Percentiles rank a stretch among this genome's conserved stretches.
phyloP scores from a whole-genome alignment of 1,139 yeast species.

The Pneumocystis carinii region DNA sequence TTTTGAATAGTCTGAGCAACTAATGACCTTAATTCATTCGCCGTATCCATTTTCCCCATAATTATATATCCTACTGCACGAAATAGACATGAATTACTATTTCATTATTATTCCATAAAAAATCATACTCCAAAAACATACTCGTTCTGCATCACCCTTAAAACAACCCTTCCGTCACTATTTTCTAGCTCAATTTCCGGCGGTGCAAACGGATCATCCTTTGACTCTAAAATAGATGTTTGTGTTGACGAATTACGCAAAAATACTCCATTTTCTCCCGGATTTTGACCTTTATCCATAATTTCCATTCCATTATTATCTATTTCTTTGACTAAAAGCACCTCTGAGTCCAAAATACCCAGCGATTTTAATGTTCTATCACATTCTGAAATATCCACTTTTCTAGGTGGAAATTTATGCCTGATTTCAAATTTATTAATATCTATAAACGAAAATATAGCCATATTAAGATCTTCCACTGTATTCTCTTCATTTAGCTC shows the following conservation, averaged over 20 bases:
- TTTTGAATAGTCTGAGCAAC: constrained; percentile 34
- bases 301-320: background rate
- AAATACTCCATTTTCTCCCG: background rate
- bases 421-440: constrained; percentile 23
- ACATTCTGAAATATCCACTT: constrained; percentile 24
- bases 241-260: constrained; percentile 5
- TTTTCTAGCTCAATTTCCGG: background rate
- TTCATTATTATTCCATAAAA: constrained; percentile 49
- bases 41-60: constrained; percentile 27
- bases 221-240: constrained; percentile 12
- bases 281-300: background rate
- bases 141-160: constrained; percentile 2
- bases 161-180: background rate
- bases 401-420: constrained; percentile 49
- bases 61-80: constrained; percentile 49
- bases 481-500: constrained; percentile 17
- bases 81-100: constrained; percentile 69
- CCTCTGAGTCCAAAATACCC: constrained; percentile 46
- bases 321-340: constrained; percentile 28
- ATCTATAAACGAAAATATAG: constrained; percentile 8
- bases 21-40: constrained; percentile 32
- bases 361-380: constrained; percentile 23
- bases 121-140: constrained; percentile 20
- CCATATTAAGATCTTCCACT: constrained; percentile 19
- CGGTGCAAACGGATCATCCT: constrained; percentile 11